Conservation (phyloP, 176 grass and related monocot genomes). For the Coix lacrymajobi region DNA sequence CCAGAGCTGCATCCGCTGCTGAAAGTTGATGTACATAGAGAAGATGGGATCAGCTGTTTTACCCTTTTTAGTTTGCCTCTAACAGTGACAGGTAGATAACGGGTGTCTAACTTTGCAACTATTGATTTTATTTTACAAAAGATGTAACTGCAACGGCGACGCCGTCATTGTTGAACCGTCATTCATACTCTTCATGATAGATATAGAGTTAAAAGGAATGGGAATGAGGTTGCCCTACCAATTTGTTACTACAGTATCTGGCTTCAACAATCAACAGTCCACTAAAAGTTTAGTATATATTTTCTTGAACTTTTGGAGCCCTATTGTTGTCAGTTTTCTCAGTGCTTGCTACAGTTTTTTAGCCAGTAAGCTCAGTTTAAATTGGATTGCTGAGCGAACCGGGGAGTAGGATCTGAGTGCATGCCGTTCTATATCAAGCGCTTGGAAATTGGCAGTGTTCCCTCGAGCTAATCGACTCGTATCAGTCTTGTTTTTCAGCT, state of each 20-base stretch:
- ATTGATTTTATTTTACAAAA: constrained; percentile 19
- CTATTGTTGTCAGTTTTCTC: neutral
- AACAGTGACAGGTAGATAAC: constrained; percentile 45
- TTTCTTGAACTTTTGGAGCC: neutral
- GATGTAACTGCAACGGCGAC: constrained; percentile 11
- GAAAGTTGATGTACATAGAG: constrained; percentile 56
- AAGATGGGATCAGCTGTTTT: constrained; percentile 34
- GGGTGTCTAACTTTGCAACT: constrained; percentile 22
- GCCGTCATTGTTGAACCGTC: constrained; percentile 6
- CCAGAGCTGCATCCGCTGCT: constrained; percentile 25
- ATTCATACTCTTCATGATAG: constrained; percentile 4
- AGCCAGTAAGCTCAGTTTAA: neutral
- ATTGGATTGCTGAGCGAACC: neutral
- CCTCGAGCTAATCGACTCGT: too few relatives aligned
- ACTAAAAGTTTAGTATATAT: neutral
- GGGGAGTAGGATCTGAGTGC: neutral
- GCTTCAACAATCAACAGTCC: neutral
- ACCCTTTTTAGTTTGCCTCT: constrained; percentile 38
- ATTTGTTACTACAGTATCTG: neutral
- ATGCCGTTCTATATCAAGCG: neutral
- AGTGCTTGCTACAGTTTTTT: neutral
- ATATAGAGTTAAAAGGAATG: neutral
- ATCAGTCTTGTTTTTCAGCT: too few relatives aligned
- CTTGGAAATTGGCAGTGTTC: neutral
- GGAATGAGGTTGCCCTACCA: neutral